A percentile compares a stretch with the other conserved stretches of the same genome.
Evolutionary conservation across 805 yeast genomes (phyloP).

Genomic region (Blastobotrys parvus): DNA sequence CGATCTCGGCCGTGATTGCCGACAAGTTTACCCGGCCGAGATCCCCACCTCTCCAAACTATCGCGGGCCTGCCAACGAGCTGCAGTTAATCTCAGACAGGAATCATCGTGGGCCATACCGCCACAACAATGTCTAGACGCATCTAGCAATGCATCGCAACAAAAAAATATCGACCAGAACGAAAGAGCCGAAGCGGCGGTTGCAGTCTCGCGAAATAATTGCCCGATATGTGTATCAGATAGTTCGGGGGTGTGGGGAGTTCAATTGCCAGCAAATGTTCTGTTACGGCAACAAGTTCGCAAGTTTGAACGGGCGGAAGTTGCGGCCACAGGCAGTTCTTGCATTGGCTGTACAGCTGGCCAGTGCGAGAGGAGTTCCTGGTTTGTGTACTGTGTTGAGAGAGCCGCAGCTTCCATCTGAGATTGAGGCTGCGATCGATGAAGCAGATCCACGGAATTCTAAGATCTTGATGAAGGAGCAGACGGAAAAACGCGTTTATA

Average conservation of each 20-base stretch:
- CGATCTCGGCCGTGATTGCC: no score
- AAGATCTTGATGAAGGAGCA: no score
- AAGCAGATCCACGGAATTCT: conserved; percentile 7
- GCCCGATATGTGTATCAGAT: conserved; percentile 15
- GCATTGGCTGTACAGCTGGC: conserved; percentile 14
- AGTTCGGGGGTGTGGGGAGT: conserved; percentile 11
- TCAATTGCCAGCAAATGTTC: conserved; percentile 8
- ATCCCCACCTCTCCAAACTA: no score
- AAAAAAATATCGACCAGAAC: no score
- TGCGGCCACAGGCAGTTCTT: conserved; percentile 8
- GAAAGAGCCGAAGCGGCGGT: no score
- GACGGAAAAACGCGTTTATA: no score
- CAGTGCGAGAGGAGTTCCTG: conserved; percentile 5
- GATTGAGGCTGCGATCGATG: conserved; percentile 1
- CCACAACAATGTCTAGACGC: no score
- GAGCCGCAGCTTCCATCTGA: conserved; percentile 3
- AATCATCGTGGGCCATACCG: no score
- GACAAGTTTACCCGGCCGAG: no score
- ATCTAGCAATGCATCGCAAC: no score
- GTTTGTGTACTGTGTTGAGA: conserved; percentile 5
- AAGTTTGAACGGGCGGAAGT: conserved; percentile 8
- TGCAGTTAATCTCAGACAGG: no score
- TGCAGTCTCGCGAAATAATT: conserved; percentile 1
- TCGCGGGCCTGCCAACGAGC: no score
- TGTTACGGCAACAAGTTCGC: conserved; percentile 8